A percentile compares a stretch with the other conserved stretches of the same genome.
Conservation (phyloP, 1,284 basidiomycete species). For the Ganoderma resinaceum region DNA sequence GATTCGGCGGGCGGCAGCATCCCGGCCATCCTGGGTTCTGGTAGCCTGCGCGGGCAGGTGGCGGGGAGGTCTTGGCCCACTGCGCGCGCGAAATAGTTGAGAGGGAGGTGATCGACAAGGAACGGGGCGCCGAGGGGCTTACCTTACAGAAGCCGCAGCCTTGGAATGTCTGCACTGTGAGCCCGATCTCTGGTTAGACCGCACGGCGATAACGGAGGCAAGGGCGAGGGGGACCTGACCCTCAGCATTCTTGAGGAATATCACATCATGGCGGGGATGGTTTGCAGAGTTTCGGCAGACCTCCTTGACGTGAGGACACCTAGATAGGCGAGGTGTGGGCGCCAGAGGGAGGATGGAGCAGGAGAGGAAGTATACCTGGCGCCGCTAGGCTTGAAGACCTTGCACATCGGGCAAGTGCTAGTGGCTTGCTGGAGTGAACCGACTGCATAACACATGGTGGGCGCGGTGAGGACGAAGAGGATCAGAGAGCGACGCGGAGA, state of each 20-base stretch:
- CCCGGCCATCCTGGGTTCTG: slow-evolving; percentile 84
- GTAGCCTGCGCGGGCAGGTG: slow-evolving; percentile 58
- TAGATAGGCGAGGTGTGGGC: slow-evolving; percentile 41
- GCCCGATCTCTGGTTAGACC: slow-evolving; percentile 30
- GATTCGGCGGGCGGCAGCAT: slow-evolving; percentile 75
- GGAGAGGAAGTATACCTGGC: slow-evolving; percentile 51
- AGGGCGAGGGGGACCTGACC: slow-evolving; percentile 51
- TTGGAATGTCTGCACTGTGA: slow-evolving; percentile 77
- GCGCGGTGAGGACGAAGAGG: slow-evolving; percentile 31
- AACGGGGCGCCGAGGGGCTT: slow-evolving; percentile 22
- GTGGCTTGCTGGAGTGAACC: slow-evolving; percentile 72
- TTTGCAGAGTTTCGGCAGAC: slow-evolving; percentile 73
- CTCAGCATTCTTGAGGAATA: slow-evolving; percentile 83
- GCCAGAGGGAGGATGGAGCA: slow-evolving; percentile 24
- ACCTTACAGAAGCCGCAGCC: slow-evolving; percentile 89
- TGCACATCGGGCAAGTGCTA: slow-evolving; percentile 81
- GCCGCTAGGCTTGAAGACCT: slow-evolving; percentile 69
- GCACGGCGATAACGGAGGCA: slow-evolving; percentile 28
- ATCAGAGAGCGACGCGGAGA: slow-evolving; percentile 29
- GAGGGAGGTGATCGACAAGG: slow-evolving; percentile 38
- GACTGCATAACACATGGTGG: slow-evolving; percentile 73
- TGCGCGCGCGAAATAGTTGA: slow-evolving; percentile 41
- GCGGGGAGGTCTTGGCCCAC: slow-evolving; percentile 72
- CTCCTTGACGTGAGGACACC: slow-evolving; percentile 77
- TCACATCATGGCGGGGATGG: slow-evolving; percentile 78